Base-by-base conservation (phyloP, 805 yeast species). In the Yamadazyma endophytica region DNA sequence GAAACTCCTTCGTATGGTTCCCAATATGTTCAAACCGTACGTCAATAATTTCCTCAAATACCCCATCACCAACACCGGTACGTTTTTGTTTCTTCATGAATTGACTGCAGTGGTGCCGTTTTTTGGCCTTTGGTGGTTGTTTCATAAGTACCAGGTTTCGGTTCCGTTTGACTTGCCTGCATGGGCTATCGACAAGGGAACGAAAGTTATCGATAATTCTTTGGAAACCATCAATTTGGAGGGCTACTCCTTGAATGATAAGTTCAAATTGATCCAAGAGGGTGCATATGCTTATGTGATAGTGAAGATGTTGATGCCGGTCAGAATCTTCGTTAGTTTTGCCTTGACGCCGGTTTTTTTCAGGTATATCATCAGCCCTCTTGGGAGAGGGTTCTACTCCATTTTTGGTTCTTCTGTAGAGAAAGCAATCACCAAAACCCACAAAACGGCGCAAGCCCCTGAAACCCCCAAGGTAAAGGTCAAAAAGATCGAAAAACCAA, bases 201-300 rank as follows among this genome's bases (percentile, higher is more conserved):
- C 71, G 6, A 68, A 64, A 22, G 70, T 74, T 27, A 76, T 81
- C 21, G 82, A 78, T 37, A 64, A 61, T 29, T 54, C 77, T 16
- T 64, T 75, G 42, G 63, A 67, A 32, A 47, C 51, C 20, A 59
- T 52, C 37, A 58, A 55, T 33, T 57, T 55, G 27, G 28, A 42
- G 24, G 37, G 54, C 26, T 52, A 56, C 43, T 56, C 68, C 24
- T 45, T 78, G 11, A 67, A 64, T 24, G 77, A 75, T 21, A 75
- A 77, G 40, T 64, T 80, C 28, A 61, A 64, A 29, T 50, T 80
- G 17, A 58, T 84, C 5, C 51, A 78, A 42, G 84, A 82, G 41
- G 94, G 94, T 7, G 88, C 89, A 0, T 68, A 82, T 16, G 78
- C 94, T 0, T 85, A 78, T 45, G 81, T 79, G 4, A 56, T 79